Evolutionary conservation across 169 alveolate genomes (phyloP).

Genomic region (Cystoisospora suis): DNA sequence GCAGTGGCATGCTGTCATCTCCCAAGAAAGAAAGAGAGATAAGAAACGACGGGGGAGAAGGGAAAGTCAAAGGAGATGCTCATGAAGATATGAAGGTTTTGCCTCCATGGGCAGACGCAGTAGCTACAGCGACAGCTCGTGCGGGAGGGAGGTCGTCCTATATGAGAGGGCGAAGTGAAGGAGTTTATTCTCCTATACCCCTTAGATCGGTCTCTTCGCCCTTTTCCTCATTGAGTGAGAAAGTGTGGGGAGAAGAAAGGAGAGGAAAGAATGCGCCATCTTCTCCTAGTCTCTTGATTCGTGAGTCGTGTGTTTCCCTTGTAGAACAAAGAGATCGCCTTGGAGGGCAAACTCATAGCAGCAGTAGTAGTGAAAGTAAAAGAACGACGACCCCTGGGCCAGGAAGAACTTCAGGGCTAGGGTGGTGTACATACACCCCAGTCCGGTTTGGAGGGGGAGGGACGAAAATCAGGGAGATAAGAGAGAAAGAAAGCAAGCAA

Average conservation of each 20-base stretch:
- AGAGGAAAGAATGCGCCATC: not conserved
- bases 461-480: not conserved
- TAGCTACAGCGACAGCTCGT: not conserved
- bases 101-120: conserved; percentile 8
- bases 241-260: not conserved
- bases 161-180: not conserved
- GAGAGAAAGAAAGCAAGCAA: not conserved
- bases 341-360: not conserved
- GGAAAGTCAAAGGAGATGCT: no score
- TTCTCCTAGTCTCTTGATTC: not conserved
- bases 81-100: no score
- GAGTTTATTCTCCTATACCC: not conserved
- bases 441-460: not conserved
- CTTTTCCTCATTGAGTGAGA: not conserved
- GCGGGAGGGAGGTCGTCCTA: not conserved
- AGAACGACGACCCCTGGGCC: not conserved
- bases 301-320: no score
- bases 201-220: no score
- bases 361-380: not conserved
- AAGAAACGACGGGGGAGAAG: not conserved
- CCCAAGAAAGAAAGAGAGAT: not conserved
- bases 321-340: not conserved
- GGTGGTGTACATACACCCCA: not conserved
- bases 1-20: no score
- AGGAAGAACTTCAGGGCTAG: no score